A percentile compares a stretch with the other conserved stretches of the same genome.
These are phyloP conservation scores for Fusarium ramigenum DNA, from an alignment of 2,329 filamentous ascomycete species.

Conservation along the genomic window DNA sequence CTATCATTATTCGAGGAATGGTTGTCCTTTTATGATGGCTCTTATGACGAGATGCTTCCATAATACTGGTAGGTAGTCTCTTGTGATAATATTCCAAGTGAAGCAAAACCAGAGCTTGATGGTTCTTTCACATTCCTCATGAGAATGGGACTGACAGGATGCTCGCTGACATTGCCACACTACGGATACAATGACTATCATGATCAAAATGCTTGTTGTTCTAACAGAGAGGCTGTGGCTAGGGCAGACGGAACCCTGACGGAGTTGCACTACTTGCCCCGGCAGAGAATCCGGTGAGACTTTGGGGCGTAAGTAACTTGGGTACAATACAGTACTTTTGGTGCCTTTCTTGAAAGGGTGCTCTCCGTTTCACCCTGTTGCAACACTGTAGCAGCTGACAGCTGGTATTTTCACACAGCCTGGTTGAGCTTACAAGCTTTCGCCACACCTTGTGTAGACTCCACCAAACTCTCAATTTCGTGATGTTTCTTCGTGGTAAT, in stretches of 20 bases:
- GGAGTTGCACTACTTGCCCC: slow-evolving; percentile 23
- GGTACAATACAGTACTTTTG: not conserved
- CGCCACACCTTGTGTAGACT: slow-evolving; percentile 25
- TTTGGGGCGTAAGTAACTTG: not conserved
- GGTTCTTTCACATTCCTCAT: not conserved
- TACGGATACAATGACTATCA: not conserved
- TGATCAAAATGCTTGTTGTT: slow-evolving; percentile 18
- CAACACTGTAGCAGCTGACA: slow-evolving; percentile 11
- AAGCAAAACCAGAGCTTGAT: not conserved
- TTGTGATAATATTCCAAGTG: not conserved
- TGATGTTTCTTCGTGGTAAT: not conserved
- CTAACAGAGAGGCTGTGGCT: slow-evolving; percentile 27
- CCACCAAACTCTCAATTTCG: not conserved
- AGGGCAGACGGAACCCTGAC: slow-evolving; percentile 11
- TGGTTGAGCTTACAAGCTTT: not conserved
- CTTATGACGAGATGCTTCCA: not conserved
- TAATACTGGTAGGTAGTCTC: not conserved
- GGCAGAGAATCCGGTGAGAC: slow-evolving; percentile 16
- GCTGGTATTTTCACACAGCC: slow-evolving; percentile 13
- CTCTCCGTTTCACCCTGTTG: slow-evolving; percentile 10
- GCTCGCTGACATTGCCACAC: slow-evolving; percentile 30
- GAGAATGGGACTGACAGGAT: slow-evolving; percentile 2
- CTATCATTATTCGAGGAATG: not conserved
- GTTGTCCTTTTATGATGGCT: not conserved
- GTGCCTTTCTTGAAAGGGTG: not conserved